Percentiles rank a stretch among this genome's conserved stretches.
phyloP scores from a whole-genome alignment of 2,329 filamentous ascomycete genomes.

The Tolypocladium album region DNA sequence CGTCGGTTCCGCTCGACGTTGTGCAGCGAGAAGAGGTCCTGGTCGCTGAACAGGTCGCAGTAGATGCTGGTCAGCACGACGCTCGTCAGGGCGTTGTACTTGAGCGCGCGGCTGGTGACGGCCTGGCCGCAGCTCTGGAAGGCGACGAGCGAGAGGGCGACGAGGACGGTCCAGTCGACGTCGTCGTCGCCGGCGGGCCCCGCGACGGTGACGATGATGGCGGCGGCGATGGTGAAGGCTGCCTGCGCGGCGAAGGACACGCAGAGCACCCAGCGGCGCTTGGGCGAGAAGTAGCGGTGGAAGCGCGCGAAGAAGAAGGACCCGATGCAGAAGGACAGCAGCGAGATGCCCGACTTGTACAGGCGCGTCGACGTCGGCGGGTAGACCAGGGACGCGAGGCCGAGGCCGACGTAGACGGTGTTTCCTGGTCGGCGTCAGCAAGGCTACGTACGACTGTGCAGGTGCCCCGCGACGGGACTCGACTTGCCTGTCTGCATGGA shows the following conservation, averaged over 20 bases:
- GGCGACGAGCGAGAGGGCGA: conserved; percentile 59
- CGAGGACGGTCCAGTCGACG: conserved; percentile 47
- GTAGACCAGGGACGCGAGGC: conserved; percentile 45
- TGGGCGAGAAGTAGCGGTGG: conserved; percentile 51
- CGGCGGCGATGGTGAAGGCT: conserved; percentile 37
- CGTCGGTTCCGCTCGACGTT: conserved; percentile 42
- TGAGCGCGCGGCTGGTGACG: conserved; percentile 59
- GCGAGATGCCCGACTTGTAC: conserved; percentile 57
- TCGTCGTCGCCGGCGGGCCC: conserved; percentile 29
- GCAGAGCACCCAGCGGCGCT: conserved; percentile 54
- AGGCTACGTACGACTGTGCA: not conserved
- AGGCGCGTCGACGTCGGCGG: conserved; percentile 16
- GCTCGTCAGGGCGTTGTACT: conserved; percentile 61
- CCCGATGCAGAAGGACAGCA: conserved; percentile 60
- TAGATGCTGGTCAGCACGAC: conserved; percentile 76
- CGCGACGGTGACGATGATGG: conserved; percentile 39
- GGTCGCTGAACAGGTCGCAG: conserved; percentile 67
- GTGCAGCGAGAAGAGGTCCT: conserved; percentile 29
- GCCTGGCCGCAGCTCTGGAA: conserved; percentile 74
- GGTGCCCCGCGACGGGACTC: too few relatives aligned
- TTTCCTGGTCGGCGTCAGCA: conserved; percentile 38
- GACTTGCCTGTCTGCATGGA: conserved; percentile 68
- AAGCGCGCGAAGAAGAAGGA: conserved; percentile 61
- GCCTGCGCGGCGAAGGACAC: conserved; percentile 45
- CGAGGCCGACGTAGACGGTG: conserved; percentile 69